Base-by-base conservation (phyloP, 1,284 basidiomycete genomes). In the Anthracocystis panici-leucophaei region DNA sequence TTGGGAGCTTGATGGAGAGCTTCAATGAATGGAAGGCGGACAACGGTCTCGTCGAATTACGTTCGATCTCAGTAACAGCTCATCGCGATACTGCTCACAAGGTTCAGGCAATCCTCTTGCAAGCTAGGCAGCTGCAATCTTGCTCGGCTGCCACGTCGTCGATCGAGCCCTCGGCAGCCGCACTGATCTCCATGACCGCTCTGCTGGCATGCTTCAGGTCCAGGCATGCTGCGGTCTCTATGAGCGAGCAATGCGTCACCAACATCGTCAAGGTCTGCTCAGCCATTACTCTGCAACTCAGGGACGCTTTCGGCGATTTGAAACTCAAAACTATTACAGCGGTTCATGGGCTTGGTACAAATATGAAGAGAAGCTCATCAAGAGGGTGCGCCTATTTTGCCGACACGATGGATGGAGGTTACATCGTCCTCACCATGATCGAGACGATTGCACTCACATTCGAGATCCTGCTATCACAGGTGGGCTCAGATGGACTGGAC, bases 211-310 rank as follows among this genome's bases (percentile, higher is more conserved):
- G 64, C 52, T 64, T 63, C 20, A 46, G 46, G 7, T 5, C 35
- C 14, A n/a, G 10, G 4, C n/a, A 16, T 33, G 21, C 7, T 7
- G 23, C 18, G n/a, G 5, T 33, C 11, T 9, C 5, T 3, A 42
- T 69, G 10, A 53, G 10, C 29, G 58, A 7, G 2, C 51, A 52
- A 29, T 10, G 23, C 16, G 40, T 49, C 27, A 11, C 8, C 38
- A 27, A 33, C n/a, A 57, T 66, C 20, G 55, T 72, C 58, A 57
- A 38, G 11, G 56, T 41, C 9, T 61, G 46, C 52, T 50, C 69
- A 0, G 46, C 55, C 9, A 33, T 63, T 18, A 45, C 69, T 7
- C 55, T 62, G 12, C 69, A 66, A 21, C 54, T 72, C 14, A 44
- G 69, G 40, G 59, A 54, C 5, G 25, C 33, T 11, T 57, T 58